Base-by-base conservation (phyloP, 140 eudicot species). In the Oenanthe javanica region DNA sequence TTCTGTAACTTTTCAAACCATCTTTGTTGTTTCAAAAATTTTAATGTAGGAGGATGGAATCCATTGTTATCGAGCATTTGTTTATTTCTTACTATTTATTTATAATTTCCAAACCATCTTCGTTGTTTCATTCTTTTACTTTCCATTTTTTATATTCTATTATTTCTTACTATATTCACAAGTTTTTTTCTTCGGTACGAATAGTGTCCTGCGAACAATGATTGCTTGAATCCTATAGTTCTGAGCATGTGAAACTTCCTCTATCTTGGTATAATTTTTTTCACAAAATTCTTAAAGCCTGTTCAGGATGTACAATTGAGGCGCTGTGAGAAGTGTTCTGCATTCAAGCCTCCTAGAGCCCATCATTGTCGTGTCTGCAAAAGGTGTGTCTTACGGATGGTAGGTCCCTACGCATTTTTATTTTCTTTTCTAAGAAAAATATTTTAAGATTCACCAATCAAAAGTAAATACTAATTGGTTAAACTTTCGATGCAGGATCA, bases 351-450 rank as follows among this genome's bases (percentile, higher is more conserved):
- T 80, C 97, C 97, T 25, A 84, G 95, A 81, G 83, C 97, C 76
- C 98, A 93, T 91, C 98, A 93, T 88, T 93, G 98, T 77, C 98
- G 98, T 57, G 85, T 86, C 69, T 93, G 97, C 86, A 87, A 90
- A 89, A 91, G 92, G 87, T 93, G 98, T 87, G 87, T 93, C 84
- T 83, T 93, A 83, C 87, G 84, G 79, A 93, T 93, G 98, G 98
- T 93, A 84, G 87, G 97, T 86, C 23, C 59, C 67, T 9, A 9
- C 45, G 72, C 50, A 14, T 43, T 42, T 40, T 7, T 4, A 5
- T 38, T 16, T 38, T 84, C 16, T 48, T 52, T 66, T 40, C 9
- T 14, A 1, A 9, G 46, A 23, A 0, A 72, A 40, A 8, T 16
- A 42, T 27, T 10, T 71, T 7, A 31, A 16, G 19, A 9, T 71